These are phyloP conservation scores for Fusarium avenaceum DNA, from an alignment of 2,329 filamentous ascomycete genomes.

Conservation along the genomic window DNA sequence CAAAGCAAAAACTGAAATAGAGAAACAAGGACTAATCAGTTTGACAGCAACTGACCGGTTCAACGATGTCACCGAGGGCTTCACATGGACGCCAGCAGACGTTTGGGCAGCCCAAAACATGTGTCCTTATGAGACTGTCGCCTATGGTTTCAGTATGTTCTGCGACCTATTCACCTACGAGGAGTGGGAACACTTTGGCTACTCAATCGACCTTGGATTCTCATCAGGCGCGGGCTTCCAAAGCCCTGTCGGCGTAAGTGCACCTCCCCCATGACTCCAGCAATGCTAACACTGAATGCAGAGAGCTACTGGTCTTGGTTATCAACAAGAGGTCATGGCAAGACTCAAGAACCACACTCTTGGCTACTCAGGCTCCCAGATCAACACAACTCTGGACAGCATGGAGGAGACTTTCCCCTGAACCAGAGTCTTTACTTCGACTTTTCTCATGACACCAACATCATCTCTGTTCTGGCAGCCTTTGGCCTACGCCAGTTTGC, in stretches of 20 bases:
- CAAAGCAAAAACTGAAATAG: neutral
- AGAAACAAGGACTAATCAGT: constrained; percentile 1
- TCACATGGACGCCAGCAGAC: constrained; percentile 75
- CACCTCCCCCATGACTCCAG: neutral
- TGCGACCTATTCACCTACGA: constrained; percentile 81
- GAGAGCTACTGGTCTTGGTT: constrained; percentile 79
- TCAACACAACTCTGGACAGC: constrained; percentile 78
- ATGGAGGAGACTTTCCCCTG: constrained; percentile 76
- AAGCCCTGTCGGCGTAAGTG: constrained; percentile 70
- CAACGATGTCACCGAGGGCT: constrained; percentile 64
- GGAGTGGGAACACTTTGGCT: constrained; percentile 81
- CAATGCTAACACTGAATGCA: constrained; percentile 39
- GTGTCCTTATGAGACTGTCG: constrained; percentile 84
- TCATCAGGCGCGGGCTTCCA: constrained; percentile 72
- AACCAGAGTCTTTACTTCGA: constrained; percentile 82
- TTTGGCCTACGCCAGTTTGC: constrained; percentile 80
- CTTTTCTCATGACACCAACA: constrained; percentile 83
- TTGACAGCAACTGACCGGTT: constrained; percentile 71
- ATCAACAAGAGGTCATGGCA: constrained; percentile 79
- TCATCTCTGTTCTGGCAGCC: constrained; percentile 76
- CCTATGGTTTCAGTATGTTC: constrained; percentile 80
- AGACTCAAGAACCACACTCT: constrained; percentile 76
- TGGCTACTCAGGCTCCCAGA: constrained; percentile 69
- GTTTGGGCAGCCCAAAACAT: constrained; percentile 77
- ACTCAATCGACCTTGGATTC: constrained; percentile 77